A percentile compares a stretch with the other conserved stretches of the same genome.
phyloP scores from a whole-genome alignment of 2,329 filamentous ascomycete genomes.

The Stagonosporopsis tanaceti region DNA sequence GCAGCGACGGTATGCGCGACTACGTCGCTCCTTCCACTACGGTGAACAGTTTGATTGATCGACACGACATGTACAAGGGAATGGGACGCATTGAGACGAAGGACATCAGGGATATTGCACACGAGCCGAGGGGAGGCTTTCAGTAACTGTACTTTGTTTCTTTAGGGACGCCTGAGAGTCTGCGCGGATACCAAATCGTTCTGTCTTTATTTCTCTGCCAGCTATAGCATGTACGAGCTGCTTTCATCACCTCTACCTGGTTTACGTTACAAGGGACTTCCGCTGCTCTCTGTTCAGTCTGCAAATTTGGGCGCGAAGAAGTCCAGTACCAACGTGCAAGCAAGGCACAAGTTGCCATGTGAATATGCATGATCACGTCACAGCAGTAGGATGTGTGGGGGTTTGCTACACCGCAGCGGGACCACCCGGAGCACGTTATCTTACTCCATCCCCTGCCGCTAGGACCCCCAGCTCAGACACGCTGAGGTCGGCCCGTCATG shows the following conservation, averaged over 20 bases:
- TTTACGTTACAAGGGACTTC: no score
- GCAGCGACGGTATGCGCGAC: constrained; percentile 32
- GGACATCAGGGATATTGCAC: constrained; percentile 46
- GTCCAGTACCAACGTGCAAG: neutral
- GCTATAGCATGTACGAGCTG: neutral
- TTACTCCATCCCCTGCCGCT: neutral
- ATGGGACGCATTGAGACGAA: constrained; percentile 49
- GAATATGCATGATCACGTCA: neutral
- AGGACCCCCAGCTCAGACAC: neutral
- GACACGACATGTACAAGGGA: constrained; percentile 55
- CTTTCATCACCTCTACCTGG: neutral
- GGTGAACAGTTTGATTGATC: constrained; percentile 47
- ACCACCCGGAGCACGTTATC: neutral
- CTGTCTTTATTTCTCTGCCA: neutral
- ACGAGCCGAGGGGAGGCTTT: constrained; percentile 26
- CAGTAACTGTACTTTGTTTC: neutral
- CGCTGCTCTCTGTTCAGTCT: neutral
- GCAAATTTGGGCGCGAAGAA: neutral
- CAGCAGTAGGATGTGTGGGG: neutral
- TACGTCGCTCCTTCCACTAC: constrained; percentile 41
- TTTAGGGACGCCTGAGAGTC: neutral
- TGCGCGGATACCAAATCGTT: constrained; percentile 14
- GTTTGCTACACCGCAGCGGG: neutral
- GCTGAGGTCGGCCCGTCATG: neutral
- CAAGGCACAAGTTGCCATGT: neutral